A percentile compares a stretch with the other conserved stretches of the same genome.
Evolutionary conservation across 179 eudicot species (phyloP).

Genomic region (Corrigiola litoralis): DNA sequence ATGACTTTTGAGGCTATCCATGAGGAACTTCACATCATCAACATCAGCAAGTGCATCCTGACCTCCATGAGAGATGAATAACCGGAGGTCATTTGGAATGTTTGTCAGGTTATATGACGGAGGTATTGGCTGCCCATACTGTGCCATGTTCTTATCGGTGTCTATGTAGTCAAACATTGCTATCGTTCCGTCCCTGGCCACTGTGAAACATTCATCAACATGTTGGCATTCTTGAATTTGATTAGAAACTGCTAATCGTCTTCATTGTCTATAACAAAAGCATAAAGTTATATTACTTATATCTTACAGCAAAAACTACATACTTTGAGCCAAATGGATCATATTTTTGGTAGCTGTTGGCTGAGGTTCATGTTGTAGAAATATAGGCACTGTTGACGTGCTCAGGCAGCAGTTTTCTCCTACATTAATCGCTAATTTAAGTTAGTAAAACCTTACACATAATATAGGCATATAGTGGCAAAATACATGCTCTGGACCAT

Average conservation of each 20-base stretch:
- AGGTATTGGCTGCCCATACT: constrained; percentile 21
- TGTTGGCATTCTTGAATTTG: too few species aligned
- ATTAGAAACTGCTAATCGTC: too few species aligned
- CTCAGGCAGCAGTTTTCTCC: constrained; percentile 77
- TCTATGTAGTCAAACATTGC: constrained; percentile 30
- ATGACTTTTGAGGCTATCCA: constrained; percentile 25
- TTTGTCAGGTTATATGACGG: constrained; percentile 25
- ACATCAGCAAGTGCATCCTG: constrained; percentile 33
- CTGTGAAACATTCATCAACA: constrained; percentile 21
- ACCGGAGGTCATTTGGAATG: constrained; percentile 23
- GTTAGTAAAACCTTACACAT: background rate
- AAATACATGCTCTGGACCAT: background rate
- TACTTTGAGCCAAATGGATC: constrained; percentile 75
- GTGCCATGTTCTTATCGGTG: constrained; percentile 16
- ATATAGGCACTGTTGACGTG: constrained; percentile 30
- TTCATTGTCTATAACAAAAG: background rate
- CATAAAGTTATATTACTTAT: background rate
- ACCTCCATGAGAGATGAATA: constrained; percentile 34
- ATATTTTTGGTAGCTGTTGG: constrained; percentile 60
- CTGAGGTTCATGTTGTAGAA: constrained; percentile 58
- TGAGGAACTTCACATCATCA: constrained; percentile 33
- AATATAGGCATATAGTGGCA: too few species aligned
- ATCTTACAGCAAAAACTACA: constrained; percentile 9
- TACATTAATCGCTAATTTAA: constrained; percentile 9
- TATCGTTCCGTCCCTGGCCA: constrained; percentile 36